Conservation (phyloP, 176 grass and related monocot species). For the Rhynchospora breviuscula region DNA sequence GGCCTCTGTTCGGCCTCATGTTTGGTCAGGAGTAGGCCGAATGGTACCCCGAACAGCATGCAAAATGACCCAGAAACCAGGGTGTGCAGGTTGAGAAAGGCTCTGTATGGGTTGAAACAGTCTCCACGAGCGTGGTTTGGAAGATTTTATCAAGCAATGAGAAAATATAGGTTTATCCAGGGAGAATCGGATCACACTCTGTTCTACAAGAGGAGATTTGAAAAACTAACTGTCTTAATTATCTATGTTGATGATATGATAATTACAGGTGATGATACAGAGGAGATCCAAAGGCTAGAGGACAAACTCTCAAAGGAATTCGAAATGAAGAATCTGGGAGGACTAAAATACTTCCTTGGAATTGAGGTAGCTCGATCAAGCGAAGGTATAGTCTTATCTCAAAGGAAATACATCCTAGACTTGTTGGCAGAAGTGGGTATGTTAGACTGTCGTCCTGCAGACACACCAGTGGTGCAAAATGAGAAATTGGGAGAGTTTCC, state of each 20-base stretch:
- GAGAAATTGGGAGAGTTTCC: too few relatives aligned
- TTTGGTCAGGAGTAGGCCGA: too few relatives aligned
- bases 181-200: neutral
- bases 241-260: neutral
- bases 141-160: neutral
- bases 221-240: neutral
- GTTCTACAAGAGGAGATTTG: neutral
- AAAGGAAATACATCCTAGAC: too few relatives aligned
- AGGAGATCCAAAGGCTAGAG: neutral
- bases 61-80: too few relatives aligned
- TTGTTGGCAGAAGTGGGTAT: too few relatives aligned
- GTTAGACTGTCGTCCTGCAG: too few relatives aligned
- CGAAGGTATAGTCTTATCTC: too few relatives aligned
- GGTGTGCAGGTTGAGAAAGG: too few relatives aligned
- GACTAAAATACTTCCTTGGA: neutral
- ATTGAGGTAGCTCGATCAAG: neutral
- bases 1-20: too few relatives aligned
- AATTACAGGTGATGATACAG: neutral
- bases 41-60: too few relatives aligned
- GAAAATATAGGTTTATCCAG: neutral
- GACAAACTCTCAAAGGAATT: neutral
- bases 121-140: neutral
- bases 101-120: too few relatives aligned
- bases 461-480: too few relatives aligned
- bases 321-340: conserved; percentile 9